Conservation (phyloP, 495 filamentous ascomycete genomes). For the Tuber borchii region DNA sequence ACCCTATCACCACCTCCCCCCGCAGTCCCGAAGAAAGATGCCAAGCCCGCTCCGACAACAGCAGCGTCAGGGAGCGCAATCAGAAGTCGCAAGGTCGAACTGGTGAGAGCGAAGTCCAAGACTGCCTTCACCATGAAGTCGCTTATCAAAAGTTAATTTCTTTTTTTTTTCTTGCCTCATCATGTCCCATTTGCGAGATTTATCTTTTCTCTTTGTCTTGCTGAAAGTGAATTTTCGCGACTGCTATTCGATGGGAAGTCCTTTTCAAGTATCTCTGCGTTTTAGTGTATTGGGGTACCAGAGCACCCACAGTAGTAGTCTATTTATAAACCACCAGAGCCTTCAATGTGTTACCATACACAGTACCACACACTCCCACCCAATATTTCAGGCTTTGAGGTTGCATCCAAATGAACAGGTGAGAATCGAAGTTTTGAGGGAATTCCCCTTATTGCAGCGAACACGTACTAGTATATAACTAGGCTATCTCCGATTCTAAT, state of each 20-base stretch:
- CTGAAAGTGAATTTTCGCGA: neutral
- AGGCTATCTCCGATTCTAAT: too few relatives aligned
- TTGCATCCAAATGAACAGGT: too few relatives aligned
- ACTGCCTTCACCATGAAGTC: conserved; percentile 30
- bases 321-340: neutral
- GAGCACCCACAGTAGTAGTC: neutral
- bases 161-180: neutral
- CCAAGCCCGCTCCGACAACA: neutral
- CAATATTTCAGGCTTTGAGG: neutral
- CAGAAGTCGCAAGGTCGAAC: conserved; percentile 2
- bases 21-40: neutral
- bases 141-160: conserved; percentile 15
- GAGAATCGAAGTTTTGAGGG: too few relatives aligned
- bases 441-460: too few relatives aligned
- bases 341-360: neutral
- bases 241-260: neutral
- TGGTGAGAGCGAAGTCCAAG: conserved; percentile 30
- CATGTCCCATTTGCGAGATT: neutral
- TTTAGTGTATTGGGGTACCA: neutral
- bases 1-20: conserved; percentile 10
- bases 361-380: neutral
- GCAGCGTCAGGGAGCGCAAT: neutral
- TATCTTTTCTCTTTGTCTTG: neutral
- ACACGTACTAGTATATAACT: too few relatives aligned
- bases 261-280: neutral